Evolutionary conservation across 2,329 filamentous ascomycete species (phyloP), one percentile per base, ranked within the genome.

Genomic region (Dichotomopilus funicola): DNA sequence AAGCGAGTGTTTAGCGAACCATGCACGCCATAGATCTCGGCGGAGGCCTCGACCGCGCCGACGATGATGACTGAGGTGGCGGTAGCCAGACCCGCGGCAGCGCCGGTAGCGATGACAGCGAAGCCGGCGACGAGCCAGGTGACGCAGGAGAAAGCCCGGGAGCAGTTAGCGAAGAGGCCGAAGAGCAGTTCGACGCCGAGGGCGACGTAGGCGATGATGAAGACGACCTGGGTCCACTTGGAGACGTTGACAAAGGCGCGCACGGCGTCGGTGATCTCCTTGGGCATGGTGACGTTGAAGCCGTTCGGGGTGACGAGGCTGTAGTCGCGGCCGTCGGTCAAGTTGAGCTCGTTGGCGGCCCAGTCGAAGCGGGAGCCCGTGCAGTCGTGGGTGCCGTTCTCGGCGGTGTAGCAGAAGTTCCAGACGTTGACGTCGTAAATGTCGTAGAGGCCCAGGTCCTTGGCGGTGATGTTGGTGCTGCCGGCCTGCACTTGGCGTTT

Each of bases 221-320:
- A 96, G 60, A 86, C 84, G 58, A 92, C 79, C 72, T 91, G 85
- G 70, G 92, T 91, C 87, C 88, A 95, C 67, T 86, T 87, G 56
- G 83, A 81, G 37, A 91, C 83, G 51, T 79, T 82, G 67, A 80
- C 78, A 75, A 96, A 96, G 13, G 82, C 78, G 46, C 86, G 80
- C 63, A 97, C 73, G 12, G 86, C 83, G 49, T 81, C 76, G 52
- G 80, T 76, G 53, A 95, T 75, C 54, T 83, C 79, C 34, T 80
- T 73, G 46, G 90, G 89, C 37, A 96, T 78, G 40, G 81, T 78
- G 49, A 87, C 72, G 65, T 85, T 77, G 60, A 94, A 68, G 56
- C 70, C 63, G 49, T 62, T 63, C 4, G 75, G 74, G 19, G 19
- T 27, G 19, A 27, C 19, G 19, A 27, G 19, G 19, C 19, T 27